phyloP scores from a whole-genome alignment of 2,329 filamentous ascomycete species.

The Rutstroemia sp. region DNA sequence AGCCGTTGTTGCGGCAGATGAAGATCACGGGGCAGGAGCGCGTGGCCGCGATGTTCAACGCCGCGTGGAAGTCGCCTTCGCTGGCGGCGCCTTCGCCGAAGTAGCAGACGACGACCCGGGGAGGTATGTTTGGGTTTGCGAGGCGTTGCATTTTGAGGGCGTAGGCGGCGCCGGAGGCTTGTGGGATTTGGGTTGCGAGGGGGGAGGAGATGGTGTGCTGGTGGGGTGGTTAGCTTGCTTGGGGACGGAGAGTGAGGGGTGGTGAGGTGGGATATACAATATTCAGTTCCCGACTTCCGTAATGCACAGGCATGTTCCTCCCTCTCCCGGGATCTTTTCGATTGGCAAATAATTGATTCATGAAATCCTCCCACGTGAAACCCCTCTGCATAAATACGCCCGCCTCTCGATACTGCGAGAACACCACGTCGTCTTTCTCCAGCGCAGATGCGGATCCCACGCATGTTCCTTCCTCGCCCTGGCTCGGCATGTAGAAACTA shows the following conservation, averaged over 20 bases:
- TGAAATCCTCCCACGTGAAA: constrained; percentile 81
- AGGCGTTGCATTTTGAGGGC: constrained; percentile 75
- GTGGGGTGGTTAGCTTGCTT: not conserved
- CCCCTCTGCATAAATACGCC: constrained; percentile 87
- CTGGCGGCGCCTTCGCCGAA: constrained; percentile 88
- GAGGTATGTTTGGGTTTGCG: constrained; percentile 59
- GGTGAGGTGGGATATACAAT: constrained; percentile 49
- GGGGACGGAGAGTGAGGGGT: not conserved
- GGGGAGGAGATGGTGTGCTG: constrained; percentile 78
- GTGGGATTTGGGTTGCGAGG: constrained; percentile 81
- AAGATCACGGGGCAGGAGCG: constrained; percentile 82
- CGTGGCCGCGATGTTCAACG: constrained; percentile 84
- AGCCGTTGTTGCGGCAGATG: constrained; percentile 89
- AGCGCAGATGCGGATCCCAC: constrained; percentile 83
- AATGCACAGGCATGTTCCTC: constrained; percentile 97
- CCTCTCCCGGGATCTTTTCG: constrained; percentile 70
- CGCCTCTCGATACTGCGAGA: constrained; percentile 90
- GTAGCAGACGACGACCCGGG: constrained; percentile 70
- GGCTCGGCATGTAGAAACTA: constrained; percentile 78
- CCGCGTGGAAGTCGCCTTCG: constrained; percentile 88
- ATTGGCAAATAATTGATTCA: constrained; percentile 92
- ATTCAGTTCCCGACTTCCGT: constrained; percentile 75
- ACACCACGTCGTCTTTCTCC: constrained; percentile 78
- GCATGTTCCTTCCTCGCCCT: constrained; percentile 67
- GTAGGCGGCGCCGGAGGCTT: constrained; percentile 81